Evolutionary conservation across 23 red algal species (phyloP).

Genomic region (Cyanidium caldarium): DNA sequence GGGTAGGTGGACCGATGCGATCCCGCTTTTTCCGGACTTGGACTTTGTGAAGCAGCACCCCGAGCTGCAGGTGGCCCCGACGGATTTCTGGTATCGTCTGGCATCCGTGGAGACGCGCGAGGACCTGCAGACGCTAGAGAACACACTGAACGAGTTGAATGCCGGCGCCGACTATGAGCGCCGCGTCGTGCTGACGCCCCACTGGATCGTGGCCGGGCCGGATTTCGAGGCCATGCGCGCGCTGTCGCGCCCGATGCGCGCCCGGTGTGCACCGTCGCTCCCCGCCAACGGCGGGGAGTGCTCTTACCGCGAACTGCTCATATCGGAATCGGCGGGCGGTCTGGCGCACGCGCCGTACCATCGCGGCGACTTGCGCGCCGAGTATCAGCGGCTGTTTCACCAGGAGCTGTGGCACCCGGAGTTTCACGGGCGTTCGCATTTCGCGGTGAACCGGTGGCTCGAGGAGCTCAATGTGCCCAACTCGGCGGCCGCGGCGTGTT

Average conservation of each 20-base stretch:
- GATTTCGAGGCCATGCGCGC: conserved; percentile 33
- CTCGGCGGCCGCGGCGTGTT: conserved; percentile 18
- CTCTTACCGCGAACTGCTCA: conserved; percentile 16
- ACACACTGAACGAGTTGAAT: conserved; percentile 13
- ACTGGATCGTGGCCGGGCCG: conserved; percentile 45
- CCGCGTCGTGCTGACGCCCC: conserved; percentile 32
- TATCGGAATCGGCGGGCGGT: conserved; percentile 10
- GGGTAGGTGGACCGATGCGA: conserved; percentile 26
- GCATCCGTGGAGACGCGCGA: conserved; percentile 23
- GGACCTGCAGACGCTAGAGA: conserved; percentile 11
- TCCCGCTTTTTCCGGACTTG: conserved; percentile 31
- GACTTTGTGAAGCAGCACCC: not conserved
- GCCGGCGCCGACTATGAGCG: conserved; percentile 4
- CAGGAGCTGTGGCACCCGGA: conserved; percentile 42
- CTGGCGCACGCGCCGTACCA: conserved; percentile 14
- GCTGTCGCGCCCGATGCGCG: not conserved
- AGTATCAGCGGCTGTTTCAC: conserved; percentile 17
- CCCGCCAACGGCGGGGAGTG: not conserved
- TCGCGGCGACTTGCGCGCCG: conserved; percentile 5
- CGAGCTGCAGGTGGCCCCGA: conserved; percentile 4
- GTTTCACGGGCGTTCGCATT: conserved; percentile 49
- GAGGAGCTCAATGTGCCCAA: not conserved
- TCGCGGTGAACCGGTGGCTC: conserved; percentile 22
- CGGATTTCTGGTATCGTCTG: conserved; percentile 14
- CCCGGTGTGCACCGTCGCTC: no score